Conservation (phyloP, 1,284 basidiomycete genomes). For the Moniliophthora roreri region DNA sequence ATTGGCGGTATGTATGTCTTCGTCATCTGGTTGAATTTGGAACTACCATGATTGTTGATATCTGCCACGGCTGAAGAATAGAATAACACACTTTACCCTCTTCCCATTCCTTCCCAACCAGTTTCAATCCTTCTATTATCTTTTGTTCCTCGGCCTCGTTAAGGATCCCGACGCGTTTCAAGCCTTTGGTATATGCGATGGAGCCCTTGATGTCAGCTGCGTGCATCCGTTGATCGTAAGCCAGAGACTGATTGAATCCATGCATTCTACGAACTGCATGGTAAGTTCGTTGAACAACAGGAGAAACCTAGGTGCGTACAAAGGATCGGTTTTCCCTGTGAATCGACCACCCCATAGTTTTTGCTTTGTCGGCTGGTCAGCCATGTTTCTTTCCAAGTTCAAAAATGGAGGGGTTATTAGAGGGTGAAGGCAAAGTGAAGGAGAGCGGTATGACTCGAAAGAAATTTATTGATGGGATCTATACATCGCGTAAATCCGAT, state of each 20-base stretch:
- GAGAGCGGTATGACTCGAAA: neutral
- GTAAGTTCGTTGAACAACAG: neutral
- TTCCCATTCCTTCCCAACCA: constrained; percentile 87
- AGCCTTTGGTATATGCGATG: constrained; percentile 91
- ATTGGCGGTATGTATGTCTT: constrained; percentile 99
- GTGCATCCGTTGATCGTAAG: constrained; percentile 94
- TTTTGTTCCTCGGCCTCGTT: constrained; percentile 71
- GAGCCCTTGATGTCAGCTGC: constrained; percentile 91
- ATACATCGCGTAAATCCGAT: neutral
- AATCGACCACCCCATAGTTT: constrained; percentile 91
- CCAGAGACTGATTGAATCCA: constrained; percentile 92
- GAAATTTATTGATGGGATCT: too few relatives aligned
- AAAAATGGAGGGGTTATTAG: constrained; percentile 15
- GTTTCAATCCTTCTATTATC: constrained; percentile 78
- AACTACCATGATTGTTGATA: constrained; percentile 48
- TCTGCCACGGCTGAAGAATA: neutral
- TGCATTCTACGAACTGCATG: constrained; percentile 69
- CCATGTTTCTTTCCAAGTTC: too few relatives aligned
- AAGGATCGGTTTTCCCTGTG: constrained; percentile 84
- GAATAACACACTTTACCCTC: constrained; percentile 56
- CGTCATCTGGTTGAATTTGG: constrained; percentile 77
- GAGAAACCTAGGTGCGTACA: constrained; percentile 50
- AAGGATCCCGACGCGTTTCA: constrained; percentile 79
- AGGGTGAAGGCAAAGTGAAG: neutral
- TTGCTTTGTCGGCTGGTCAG: constrained; percentile 68